Percentiles rank a stretch among this genome's conserved stretches.
phyloP scores from a whole-genome alignment of 2,329 filamentous ascomycete genomes.

The Hymenoscyphus fraxineus region DNA sequence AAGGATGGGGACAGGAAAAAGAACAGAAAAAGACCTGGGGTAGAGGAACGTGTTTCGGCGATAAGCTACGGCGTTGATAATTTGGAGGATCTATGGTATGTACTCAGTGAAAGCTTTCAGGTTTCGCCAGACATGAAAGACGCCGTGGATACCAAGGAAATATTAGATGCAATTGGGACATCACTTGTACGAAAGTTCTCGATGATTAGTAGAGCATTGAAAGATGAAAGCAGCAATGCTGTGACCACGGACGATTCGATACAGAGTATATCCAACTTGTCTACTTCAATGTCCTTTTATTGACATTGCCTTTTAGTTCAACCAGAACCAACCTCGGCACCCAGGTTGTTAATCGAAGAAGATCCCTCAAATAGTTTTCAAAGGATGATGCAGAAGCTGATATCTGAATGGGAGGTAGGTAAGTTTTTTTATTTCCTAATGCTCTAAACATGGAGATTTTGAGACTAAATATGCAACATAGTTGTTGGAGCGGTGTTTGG shows the following conservation, averaged over 20 bases:
- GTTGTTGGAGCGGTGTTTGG: neutral
- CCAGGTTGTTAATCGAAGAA: neutral
- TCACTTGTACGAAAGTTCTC: neutral
- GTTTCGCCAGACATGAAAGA: neutral
- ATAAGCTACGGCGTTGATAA: neutral
- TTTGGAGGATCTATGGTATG: neutral
- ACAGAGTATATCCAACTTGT: neutral
- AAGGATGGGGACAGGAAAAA: neutral
- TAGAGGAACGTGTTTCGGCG: neutral
- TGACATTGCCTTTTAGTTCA: neutral
- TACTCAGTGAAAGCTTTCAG: neutral
- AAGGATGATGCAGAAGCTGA: neutral
- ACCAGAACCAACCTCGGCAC: neutral
- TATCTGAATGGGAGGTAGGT: neutral
- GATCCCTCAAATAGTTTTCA: neutral
- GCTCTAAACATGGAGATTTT: neutral
- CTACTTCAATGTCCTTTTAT: neutral
- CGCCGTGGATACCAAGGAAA: neutral
- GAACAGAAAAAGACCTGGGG: neutral
- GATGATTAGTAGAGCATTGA: neutral
- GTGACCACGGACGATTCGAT: neutral
- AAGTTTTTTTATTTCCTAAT: neutral
- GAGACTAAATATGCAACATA: neutral
- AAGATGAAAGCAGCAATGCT: neutral
- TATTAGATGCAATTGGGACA: neutral